These are phyloP conservation scores for Phtheirospermum japonicum DNA, from an alignment of 257 asterid species.

Conservation along the genomic window DNA sequence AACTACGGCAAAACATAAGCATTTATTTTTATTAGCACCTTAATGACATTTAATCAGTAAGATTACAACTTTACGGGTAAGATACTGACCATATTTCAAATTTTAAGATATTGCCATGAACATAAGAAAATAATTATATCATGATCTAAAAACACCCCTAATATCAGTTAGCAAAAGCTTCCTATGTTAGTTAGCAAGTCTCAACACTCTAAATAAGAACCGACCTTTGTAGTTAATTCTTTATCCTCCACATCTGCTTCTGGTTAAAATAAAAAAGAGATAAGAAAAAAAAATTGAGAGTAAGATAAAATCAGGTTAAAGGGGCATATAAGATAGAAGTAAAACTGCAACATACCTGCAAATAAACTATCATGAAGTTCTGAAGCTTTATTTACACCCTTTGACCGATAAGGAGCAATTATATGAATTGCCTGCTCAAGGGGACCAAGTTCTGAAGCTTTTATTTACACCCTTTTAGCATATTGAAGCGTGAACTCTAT, in stretches of 20 bases:
- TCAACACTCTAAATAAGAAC: neutral
- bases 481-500: too few relatives aligned
- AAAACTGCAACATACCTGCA: neutral
- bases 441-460: conserved; percentile 39
- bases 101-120: too few relatives aligned
- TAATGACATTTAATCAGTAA: neutral
- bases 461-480: too few relatives aligned
- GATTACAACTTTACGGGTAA: neutral
- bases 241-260: conserved; percentile 4
- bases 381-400: conserved; percentile 46
- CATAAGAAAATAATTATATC: neutral
- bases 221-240: neutral
- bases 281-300: too few relatives aligned
- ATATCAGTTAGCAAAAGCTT: neutral
- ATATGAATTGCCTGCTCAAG: conserved; percentile 35
- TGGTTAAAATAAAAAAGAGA: neutral
- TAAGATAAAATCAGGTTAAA: too few relatives aligned
- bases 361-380: conserved; percentile 30
- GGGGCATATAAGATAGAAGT: too few relatives aligned
- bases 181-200: too few relatives aligned
- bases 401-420: conserved; percentile 50
- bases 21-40: neutral
- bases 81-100: neutral
- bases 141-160: neutral
- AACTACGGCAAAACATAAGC: neutral